These are phyloP conservation scores for Macadamia integrifolia DNA, from an alignment of 164 flowering plant genomes.

Conservation along the genomic window DNA sequence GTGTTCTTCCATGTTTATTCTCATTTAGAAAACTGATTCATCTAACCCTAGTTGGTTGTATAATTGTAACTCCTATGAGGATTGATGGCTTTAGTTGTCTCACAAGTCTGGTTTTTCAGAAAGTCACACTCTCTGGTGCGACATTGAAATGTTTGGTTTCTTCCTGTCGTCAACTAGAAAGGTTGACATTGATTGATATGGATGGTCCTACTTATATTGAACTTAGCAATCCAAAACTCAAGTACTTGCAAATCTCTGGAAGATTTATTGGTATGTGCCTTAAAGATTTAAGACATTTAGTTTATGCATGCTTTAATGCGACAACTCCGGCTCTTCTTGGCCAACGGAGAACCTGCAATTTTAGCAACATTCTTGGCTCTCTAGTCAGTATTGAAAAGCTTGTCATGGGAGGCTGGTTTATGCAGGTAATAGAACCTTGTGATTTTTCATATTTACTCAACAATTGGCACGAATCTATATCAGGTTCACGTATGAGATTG, in stretches of 20 bases:
- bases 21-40: slow-evolving; percentile 35
- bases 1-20: slow-evolving; percentile 57
- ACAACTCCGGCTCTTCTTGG: too few species aligned
- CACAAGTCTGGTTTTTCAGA: slow-evolving; percentile 46
- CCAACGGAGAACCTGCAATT: too few species aligned
- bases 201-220: slow-evolving; percentile 1
- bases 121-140: slow-evolving; percentile 37
- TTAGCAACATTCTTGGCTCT: too few species aligned
- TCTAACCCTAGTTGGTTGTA: slow-evolving; percentile 55
- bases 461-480: too few species aligned
- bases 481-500: too few species aligned
- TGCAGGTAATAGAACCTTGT: too few species aligned
- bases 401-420: too few species aligned
- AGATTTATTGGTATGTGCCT: neutral
- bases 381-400: too few species aligned
- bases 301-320: too few species aligned
- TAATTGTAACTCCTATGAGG: slow-evolving; percentile 36
- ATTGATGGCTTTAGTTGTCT: slow-evolving; percentile 51
- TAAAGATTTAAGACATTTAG: too few species aligned
- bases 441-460: too few species aligned
- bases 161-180: slow-evolving; percentile 12
- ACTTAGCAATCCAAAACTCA: slow-evolving; percentile 11
- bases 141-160: slow-evolving; percentile 22
- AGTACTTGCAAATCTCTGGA: slow-evolving; percentile 2
- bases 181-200: slow-evolving; percentile 6